A percentile compares a stretch with the other conserved stretches of the same genome.
These are phyloP conservation scores for Jaminaea rosea DNA, from an alignment of 1,284 basidiomycete species.

Conservation along the genomic window DNA sequence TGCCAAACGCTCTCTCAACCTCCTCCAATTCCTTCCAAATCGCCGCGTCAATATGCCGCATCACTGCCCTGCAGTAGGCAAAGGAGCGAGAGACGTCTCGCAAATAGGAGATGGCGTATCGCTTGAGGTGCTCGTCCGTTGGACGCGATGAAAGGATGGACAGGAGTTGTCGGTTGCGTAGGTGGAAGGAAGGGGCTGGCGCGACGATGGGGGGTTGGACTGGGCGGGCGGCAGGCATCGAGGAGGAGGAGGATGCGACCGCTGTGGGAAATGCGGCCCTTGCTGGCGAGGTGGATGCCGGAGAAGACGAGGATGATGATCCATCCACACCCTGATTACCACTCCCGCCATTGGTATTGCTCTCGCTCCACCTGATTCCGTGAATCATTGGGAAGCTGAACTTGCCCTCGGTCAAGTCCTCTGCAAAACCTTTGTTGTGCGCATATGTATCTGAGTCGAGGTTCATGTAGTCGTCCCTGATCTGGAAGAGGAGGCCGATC, in stretches of 20 bases:
- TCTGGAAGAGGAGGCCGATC: conserved; percentile 89
- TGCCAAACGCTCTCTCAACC: conserved; percentile 14
- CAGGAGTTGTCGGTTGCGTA: conserved; percentile 30
- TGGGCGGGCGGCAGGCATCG: not conserved
- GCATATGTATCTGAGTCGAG: conserved; percentile 76
- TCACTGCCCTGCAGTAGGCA: conserved; percentile 37
- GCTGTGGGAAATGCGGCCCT: not conserved
- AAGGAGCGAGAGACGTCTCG: conserved; percentile 33
- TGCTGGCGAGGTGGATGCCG: not conserved
- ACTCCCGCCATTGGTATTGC: conserved; percentile 1
- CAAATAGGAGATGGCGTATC: conserved; percentile 42
- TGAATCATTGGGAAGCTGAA: conserved; percentile 93
- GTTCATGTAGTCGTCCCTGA: conserved; percentile 96
- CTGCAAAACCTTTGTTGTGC: conserved; percentile 84
- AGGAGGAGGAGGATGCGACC: not conserved
- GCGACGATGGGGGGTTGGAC: not conserved
- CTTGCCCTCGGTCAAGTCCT: conserved; percentile 91
- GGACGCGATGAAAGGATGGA: conserved; percentile 39
- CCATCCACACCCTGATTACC: too few relatives aligned
- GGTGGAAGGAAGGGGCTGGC: not conserved
- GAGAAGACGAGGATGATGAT: not conserved
- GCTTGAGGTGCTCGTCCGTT: conserved; percentile 33
- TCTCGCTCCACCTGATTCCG: conserved; percentile 55
- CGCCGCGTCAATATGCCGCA: conserved; percentile 23
- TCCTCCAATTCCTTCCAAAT: conserved; percentile 22